Evolutionary conservation across 2,329 filamentous ascomycete species (phyloP).

Genomic region (Talaromyces funiculosus): DNA sequence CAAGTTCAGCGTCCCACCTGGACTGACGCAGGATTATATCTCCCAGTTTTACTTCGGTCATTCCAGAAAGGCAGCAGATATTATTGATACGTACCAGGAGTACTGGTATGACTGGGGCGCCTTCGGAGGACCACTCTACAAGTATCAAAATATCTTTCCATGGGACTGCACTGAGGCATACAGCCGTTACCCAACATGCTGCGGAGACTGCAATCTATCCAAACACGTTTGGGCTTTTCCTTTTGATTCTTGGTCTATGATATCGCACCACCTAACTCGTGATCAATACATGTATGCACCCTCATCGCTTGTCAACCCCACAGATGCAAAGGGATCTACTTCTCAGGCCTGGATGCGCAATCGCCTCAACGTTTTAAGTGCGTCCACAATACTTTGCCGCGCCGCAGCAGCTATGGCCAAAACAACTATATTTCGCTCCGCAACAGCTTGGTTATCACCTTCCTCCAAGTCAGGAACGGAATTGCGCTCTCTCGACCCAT

Average conservation of each 20-base stretch:
- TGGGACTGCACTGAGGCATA: conserved; percentile 48
- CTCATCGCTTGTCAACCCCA: background rate
- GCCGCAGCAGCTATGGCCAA: conserved; percentile 33
- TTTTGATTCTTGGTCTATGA: conserved; percentile 42
- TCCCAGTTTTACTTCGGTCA: conserved; percentile 36
- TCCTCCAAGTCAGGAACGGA: background rate
- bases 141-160: conserved; percentile 40
- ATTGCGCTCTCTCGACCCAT: conserved; percentile 3
- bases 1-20: conserved; percentile 36
- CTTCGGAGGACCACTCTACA: conserved; percentile 36
- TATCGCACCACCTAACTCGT: conserved; percentile 35
- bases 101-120: conserved; percentile 46
- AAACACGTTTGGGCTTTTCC: conserved; percentile 45
- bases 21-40: conserved; percentile 42
- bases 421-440: conserved; percentile 22
- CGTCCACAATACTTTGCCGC: conserved; percentile 26
- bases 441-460: conserved; percentile 33
- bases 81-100: conserved; percentile 41
- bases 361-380: conserved; percentile 31
- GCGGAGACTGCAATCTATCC: conserved; percentile 39
- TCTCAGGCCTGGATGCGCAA: conserved; percentile 30
- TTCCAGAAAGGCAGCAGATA: conserved; percentile 36
- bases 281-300: conserved; percentile 32
- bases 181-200: conserved; percentile 31
- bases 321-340: background rate